Base-by-base conservation (phyloP, 768 basidiomycete genomes). In the Amanita rubescens region DNA sequence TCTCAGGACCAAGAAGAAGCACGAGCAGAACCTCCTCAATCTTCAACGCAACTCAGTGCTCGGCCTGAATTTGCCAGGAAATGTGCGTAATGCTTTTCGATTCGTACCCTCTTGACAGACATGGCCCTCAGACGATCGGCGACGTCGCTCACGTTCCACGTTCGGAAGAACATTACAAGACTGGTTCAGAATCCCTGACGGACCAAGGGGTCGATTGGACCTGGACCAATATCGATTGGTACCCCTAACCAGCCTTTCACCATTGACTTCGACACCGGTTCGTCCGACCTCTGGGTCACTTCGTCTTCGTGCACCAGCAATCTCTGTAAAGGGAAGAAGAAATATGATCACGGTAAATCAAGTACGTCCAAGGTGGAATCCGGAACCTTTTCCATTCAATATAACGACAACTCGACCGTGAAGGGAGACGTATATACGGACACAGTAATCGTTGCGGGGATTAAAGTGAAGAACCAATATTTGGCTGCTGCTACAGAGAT, bases 211-310 rank as follows among this genome's bases (percentile, higher is more conserved):
- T 10, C 25, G 44, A 45, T 25, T 45, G 20, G 20, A 45, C 22
- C 5, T n/a, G 44, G 44, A 8, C 25, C 4, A 10, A n/a, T 45
- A 37, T 62, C 61, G 22, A 72, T 80, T 11, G 80, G 80, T 8
- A 77, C 71, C 8, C 80, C 80, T 14, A 63, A 73, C 6, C 60
- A 63, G 54, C 57, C 57, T 15, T 79, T 73, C 60, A 70, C 46
- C 77, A 76, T 79, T 35, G 75, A 77, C 58, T 76, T 79, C 51
- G 79, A 79, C 59, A 79, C 77, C 15, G 76, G 70, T 19, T 78
- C 76, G 37, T 66, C 72, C 42, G 80, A 81, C 62, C 62, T 78
- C 8, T 68, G 81, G 59, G 66, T 77, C 32, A 74, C 76, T 33
- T 71, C 69, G 12, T 51, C 61, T 0, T 55, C 54, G 14, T 79